Evolutionary conservation across 1,139 yeast species (phyloP).

Genomic region (Candida neerlandica): DNA sequence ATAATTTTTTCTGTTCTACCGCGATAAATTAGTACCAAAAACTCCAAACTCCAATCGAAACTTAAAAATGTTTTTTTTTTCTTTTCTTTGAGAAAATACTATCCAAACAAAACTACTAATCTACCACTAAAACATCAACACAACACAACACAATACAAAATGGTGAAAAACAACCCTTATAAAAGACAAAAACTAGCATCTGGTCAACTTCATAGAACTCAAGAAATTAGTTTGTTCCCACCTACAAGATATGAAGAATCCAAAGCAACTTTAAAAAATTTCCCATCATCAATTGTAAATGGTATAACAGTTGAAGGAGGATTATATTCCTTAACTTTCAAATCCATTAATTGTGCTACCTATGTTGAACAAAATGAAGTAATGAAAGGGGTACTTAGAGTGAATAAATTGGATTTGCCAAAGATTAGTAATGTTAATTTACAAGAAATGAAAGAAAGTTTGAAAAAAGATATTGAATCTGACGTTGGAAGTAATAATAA

Average conservation of each 20-base stretch:
- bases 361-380: slow-evolving; percentile 42
- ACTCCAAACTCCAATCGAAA: no score
- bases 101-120: neutral
- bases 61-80: neutral
- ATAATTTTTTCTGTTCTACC: no score
- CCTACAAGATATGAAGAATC: slow-evolving; percentile 38
- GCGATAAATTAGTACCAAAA: neutral
- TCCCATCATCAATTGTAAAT: slow-evolving; percentile 44
- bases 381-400: slow-evolving; percentile 23
- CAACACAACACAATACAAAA: neutral
- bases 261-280: slow-evolving; percentile 35
- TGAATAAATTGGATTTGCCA: slow-evolving; percentile 18
- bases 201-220: neutral
- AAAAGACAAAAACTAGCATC: slow-evolving; percentile 7
- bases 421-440: slow-evolving; percentile 25
- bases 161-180: slow-evolving; percentile 4
- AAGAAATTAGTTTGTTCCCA: slow-evolving; percentile 16
- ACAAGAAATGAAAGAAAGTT: slow-evolving; percentile 23
- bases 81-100: no score
- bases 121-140: neutral
- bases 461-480: slow-evolving; percentile 11
- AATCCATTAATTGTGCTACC: slow-evolving; percentile 41
- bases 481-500: neutral
- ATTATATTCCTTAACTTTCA: slow-evolving; percentile 45
- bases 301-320: slow-evolving; percentile 51